Evolutionary conservation across 495 filamentous ascomycete species (phyloP).

Genomic region (Emericellopsis terricola): DNA sequence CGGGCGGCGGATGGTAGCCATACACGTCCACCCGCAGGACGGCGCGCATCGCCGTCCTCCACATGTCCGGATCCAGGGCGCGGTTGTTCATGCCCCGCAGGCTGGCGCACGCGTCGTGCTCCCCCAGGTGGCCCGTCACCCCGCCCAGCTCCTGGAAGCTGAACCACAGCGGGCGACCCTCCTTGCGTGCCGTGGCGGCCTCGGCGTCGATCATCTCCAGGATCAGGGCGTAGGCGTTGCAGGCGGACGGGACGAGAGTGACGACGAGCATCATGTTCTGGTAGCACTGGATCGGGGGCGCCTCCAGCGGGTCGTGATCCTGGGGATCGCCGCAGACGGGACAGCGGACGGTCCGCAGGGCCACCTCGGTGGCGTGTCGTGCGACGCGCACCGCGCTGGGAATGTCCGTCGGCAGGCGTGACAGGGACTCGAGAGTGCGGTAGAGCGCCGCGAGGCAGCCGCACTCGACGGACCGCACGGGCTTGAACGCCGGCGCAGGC

Average conservation of each 20-base stretch:
- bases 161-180: slow-evolving; percentile 22
- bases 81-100: slow-evolving; percentile 9
- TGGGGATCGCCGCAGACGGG: slow-evolving; percentile 31
- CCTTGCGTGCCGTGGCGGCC: slow-evolving; percentile 14
- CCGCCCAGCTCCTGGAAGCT: slow-evolving; percentile 27
- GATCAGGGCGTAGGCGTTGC: slow-evolving; percentile 35
- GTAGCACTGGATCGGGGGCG: slow-evolving; percentile 20
- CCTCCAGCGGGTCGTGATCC: slow-evolving; percentile 4
- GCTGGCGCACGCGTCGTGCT: slow-evolving; percentile 7
- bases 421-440: slow-evolving; percentile 25
- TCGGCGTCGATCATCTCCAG: slow-evolving; percentile 26
- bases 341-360: slow-evolving; percentile 41
- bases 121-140: slow-evolving; percentile 13
- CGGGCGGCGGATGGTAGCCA: slow-evolving; percentile 14
- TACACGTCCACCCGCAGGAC: slow-evolving; percentile 34
- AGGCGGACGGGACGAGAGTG: slow-evolving; percentile 42
- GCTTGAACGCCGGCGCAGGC: slow-evolving; percentile 1
- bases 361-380: slow-evolving; percentile 35
- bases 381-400: slow-evolving; percentile 31
- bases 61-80: slow-evolving; percentile 25
- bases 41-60: slow-evolving; percentile 30
- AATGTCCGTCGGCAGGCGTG: slow-evolving; percentile 21
- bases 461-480: slow-evolving; percentile 8
- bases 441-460: slow-evolving; percentile 22
- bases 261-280: slow-evolving; percentile 53